Base-by-base conservation (phyloP, 306 rosid species). In the Glycyrrhiza uralensis region DNA sequence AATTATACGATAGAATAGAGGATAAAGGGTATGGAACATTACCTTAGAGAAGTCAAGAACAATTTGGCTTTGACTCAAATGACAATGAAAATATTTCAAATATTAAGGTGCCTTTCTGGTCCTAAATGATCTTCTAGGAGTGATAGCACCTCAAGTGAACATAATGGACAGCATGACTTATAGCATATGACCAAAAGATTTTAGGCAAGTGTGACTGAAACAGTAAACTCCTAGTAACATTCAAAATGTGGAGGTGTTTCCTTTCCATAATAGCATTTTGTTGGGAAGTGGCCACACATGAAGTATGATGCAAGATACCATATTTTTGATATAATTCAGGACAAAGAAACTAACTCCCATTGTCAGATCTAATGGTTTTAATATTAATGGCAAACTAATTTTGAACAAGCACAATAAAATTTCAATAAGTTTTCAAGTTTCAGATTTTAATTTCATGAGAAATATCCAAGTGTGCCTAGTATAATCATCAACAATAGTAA, bases 301-400 rank as follows among this genome's bases (percentile, higher is more conserved):
- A 7, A 0, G 1, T 19, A 17, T 18, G 55, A 18, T 49, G 55
- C 0, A 49, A 2, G 1, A 49, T 18, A 0, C 28, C 6, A 0
- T 2, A 2, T 18, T 7, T 2, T 0, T 6, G 18, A 6, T 6
- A 19, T 0, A 0, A 0, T 2, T 18, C 26, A 7, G 0, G 0
- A 49, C 0, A 2, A 49, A 49, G 4, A n/a, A n/a, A n/a, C n/a
- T 49, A 13, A 7, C 18, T 2, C 1, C 28, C 55, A 49, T 19
- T 19, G 11, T 49, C n/a, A 1, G 11, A 5, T 6, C 26, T 17
- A 1, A 18, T 47, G 4, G 1, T 18, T 19, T 49, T 49, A 1
- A 19, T 1, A 2, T 0, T 2, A 0, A 0, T 7, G 0, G 2
- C 12, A 9, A 18, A 49, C 18, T 49, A 5, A 18, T 12, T 18